A percentile compares a stretch with the other conserved stretches of the same genome.
Evolutionary conservation across 192 early-diverging fungal genomes (phyloP).

Genomic region (Entomortierella beljakovae): DNA sequence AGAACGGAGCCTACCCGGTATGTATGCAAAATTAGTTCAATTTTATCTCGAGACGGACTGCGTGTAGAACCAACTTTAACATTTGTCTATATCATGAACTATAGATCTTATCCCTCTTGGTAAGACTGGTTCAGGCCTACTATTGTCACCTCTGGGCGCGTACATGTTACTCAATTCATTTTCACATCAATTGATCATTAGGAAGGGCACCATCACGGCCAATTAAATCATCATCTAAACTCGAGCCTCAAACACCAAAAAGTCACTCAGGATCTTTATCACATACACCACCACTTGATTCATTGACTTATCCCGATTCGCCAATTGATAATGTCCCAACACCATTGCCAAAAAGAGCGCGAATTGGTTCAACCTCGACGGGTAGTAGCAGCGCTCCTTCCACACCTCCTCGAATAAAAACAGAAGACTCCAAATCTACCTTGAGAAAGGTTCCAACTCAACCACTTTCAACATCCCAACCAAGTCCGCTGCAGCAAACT

Average conservation of each 20-base stretch:
- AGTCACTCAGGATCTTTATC: conserved; percentile 11
- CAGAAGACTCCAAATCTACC: conserved; percentile 31
- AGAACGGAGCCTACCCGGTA: conserved; percentile 13
- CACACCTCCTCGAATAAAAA: conserved; percentile 42
- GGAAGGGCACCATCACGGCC: conserved; percentile 31
- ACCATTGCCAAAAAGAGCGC: conserved; percentile 29
- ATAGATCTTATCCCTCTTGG: conserved; percentile 44
- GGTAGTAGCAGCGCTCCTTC: conserved; percentile 37
- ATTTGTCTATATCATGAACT: background rate
- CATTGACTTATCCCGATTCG: conserved; percentile 19
- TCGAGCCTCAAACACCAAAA: conserved; percentile 15
- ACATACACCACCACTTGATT: conserved; percentile 13
- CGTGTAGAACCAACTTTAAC: background rate
- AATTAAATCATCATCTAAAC: conserved; percentile 35
- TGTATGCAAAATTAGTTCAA: background rate
- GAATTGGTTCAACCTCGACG: conserved; percentile 19
- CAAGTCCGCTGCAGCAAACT: conserved; percentile 2
- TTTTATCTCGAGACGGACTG: background rate
- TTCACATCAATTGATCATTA: background rate
- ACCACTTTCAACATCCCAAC: conserved; percentile 1
- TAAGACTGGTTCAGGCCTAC: conserved; percentile 1
- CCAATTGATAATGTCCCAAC: conserved; percentile 3
- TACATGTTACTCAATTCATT: no score
- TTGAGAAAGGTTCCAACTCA: conserved; percentile 38
- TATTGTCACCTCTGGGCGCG: no score